Conservation (phyloP, 2,329 filamentous ascomycete genomes). For the Podosphaera leucotricha region DNA sequence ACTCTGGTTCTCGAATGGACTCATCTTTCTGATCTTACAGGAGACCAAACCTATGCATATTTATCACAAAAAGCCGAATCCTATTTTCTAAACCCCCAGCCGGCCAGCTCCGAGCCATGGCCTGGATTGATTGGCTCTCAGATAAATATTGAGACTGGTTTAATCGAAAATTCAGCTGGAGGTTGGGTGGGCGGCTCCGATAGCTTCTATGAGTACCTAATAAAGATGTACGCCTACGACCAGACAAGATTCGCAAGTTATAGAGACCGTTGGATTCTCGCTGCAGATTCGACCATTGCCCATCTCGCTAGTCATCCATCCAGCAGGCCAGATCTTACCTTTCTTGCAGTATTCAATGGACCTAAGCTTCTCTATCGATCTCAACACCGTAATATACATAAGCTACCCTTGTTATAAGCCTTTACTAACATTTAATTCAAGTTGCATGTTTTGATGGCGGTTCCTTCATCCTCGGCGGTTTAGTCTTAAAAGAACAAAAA, state of each 20-base stretch:
- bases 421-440: conserved; percentile 10
- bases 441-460: conserved; percentile 69
- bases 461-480: conserved; percentile 62
- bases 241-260: conserved; percentile 36
- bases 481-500: conserved; percentile 36
- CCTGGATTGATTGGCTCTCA: conserved; percentile 51
- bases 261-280: conserved; percentile 50
- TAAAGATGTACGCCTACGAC: conserved; percentile 80
- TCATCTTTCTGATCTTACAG: conserved; percentile 51
- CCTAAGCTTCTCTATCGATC: conserved; percentile 21
- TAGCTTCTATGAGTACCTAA: conserved; percentile 71
- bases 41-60: conserved; percentile 38
- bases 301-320: conserved; percentile 46
- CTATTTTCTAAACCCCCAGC: conserved; percentile 44
- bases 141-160: conserved; percentile 39
- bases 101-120: conserved; percentile 41
- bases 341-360: conserved; percentile 34
- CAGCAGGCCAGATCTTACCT: conserved; percentile 46
- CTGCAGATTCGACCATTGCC: conserved; percentile 51
- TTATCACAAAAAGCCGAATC: conserved; percentile 44
- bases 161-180: conserved; percentile 41
- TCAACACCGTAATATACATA: conserved; percentile 17
- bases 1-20: conserved; percentile 71
- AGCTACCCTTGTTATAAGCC: background rate
- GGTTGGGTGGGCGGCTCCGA: conserved; percentile 61